Evolutionary conservation across 1,139 yeast genomes (phyloP).

Genomic region (Geotrichum histeridarum): DNA sequence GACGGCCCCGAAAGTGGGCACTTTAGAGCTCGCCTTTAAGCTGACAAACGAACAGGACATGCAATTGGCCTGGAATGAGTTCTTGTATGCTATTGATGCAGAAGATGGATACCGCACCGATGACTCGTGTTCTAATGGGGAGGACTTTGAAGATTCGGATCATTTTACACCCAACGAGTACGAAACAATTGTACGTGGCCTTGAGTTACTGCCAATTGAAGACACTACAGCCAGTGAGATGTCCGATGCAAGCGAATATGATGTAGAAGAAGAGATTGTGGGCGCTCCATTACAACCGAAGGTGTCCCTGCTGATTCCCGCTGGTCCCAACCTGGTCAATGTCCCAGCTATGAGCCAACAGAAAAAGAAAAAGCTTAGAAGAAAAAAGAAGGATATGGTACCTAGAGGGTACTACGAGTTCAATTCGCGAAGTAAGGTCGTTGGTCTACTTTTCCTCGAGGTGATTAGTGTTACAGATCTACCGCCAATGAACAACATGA

Average conservation of each 20-base stretch:
- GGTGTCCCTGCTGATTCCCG: constrained; percentile 11
- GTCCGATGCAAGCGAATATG: constrained; percentile 12
- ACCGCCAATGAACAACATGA: constrained; percentile 37
- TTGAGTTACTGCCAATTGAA: not conserved
- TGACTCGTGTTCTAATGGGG: constrained; percentile 3
- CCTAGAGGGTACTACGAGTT: constrained; percentile 33
- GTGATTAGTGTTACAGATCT: constrained; percentile 59
- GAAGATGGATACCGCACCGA: not conserved
- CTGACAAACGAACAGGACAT: not conserved
- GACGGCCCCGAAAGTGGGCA: constrained; percentile 4
- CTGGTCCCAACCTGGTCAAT: constrained; percentile 10
- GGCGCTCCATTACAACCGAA: constrained; percentile 9
- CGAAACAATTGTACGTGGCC: constrained; percentile 10
- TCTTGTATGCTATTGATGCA: constrained; percentile 5
- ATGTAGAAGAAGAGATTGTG: not conserved
- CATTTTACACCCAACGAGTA: constrained; percentile 8
- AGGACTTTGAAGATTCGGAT: constrained; percentile 17
- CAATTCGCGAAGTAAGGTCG: constrained; percentile 43
- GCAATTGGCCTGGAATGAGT: constrained; percentile 7
- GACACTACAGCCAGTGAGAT: constrained; percentile 1
- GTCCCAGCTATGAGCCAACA: constrained; percentile 9
- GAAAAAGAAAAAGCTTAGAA: constrained; percentile 6
- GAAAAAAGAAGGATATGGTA: not conserved
- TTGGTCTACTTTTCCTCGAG: constrained; percentile 74
- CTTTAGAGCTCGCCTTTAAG: not conserved